Conservation (phyloP, 2,329 filamentous ascomycete species). For the Trichoderma arundinaceum region DNA sequence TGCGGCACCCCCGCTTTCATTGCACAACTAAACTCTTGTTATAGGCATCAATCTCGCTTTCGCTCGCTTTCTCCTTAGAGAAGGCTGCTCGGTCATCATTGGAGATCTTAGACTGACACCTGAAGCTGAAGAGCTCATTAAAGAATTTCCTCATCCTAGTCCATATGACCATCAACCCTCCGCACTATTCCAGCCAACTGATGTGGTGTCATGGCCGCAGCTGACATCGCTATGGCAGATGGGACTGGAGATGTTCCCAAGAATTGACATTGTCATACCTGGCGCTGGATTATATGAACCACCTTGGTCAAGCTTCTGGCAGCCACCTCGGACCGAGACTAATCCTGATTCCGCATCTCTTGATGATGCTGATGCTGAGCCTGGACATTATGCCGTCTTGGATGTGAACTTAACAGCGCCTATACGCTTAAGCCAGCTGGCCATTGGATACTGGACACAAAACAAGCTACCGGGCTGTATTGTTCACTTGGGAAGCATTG, state of each 20-base stretch:
- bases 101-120: slow-evolving; percentile 45
- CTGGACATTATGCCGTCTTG: slow-evolving; percentile 45
- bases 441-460: slow-evolving; percentile 46
- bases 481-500: slow-evolving; percentile 19
- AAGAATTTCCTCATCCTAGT: slow-evolving; percentile 40
- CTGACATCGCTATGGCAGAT: slow-evolving; percentile 42
- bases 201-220: slow-evolving; percentile 47
- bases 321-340: slow-evolving; percentile 41
- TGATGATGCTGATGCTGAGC: slow-evolving; percentile 40
- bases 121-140: slow-evolving; percentile 45
- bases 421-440: slow-evolving; percentile 47
- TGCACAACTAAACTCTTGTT: not conserved
- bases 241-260: slow-evolving; percentile 40
- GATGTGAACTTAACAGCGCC: slow-evolving; percentile 47
- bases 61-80: slow-evolving; percentile 42
- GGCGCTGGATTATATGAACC: slow-evolving; percentile 49
- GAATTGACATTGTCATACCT: slow-evolving; percentile 46
- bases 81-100: slow-evolving; percentile 48
- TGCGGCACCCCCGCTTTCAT: not conserved
- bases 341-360: slow-evolving; percentile 40
- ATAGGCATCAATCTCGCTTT: slow-evolving; percentile 48
- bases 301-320: slow-evolving; percentile 46
- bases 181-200: slow-evolving; percentile 45
- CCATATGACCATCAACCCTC: slow-evolving; percentile 35
- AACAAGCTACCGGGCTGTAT: slow-evolving; percentile 40